Base-by-base conservation (phyloP, 495 filamentous ascomycete species). In the Darksidea phi region DNA sequence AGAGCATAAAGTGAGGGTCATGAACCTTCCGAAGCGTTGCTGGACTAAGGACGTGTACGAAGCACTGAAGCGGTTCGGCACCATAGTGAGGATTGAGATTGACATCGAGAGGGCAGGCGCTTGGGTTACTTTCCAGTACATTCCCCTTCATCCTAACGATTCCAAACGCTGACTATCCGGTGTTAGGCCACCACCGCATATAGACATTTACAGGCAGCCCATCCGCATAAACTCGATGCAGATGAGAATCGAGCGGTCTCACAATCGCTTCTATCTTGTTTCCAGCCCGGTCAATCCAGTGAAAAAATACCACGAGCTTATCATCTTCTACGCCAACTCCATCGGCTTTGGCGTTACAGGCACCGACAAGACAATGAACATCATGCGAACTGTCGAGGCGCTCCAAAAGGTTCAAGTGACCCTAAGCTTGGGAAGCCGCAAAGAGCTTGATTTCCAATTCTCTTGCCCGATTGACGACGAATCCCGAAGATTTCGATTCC, bases 301-400 rank as follows among this genome's bases (percentile, higher is more conserved):
- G 1, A 57, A 57, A 6, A 55, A 32, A 15, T 73, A 65, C 43
- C 53, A 54, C 4, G 63, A 72, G 47, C 45, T 55, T 15, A 70
- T 47, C 57, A 50, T 59, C 55, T 15, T 69, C 23, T 18, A 11
- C 18, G 54, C 54, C 18, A 46, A 67, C 8, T 34, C 54, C 20
- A 49, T 73, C n/a, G 58, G 63, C 24, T 71, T 88, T 56, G 86
- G 86, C 0, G 59, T 87, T 20, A 76, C 83, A 64, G 58, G 75
- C 24, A 59, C 75, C 5, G 68, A 71, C 5, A 68, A 68, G 0
- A 68, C 71, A 6, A 79, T 88, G 73, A 80, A 81, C 74, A 67
- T 51, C 0, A 80, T 86, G 72, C 68, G 76, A 13, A 76, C 69
- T 0, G 54, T 76, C 1, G 13, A 42, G 3, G 25, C 66, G 11